phyloP scores from a whole-genome alignment of 331 rosid species.

The Acacia concinna region DNA sequence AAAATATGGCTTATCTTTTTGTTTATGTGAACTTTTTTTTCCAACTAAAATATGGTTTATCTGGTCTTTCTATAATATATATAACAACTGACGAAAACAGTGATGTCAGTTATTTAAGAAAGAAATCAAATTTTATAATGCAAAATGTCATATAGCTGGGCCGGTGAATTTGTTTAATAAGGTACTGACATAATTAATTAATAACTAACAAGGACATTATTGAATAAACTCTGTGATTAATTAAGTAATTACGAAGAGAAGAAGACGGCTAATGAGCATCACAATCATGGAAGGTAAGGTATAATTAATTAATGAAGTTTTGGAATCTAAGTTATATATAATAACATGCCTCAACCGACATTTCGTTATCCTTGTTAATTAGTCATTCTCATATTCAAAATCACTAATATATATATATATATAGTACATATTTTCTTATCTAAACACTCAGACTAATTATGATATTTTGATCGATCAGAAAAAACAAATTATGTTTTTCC shows the following conservation, averaged over 20 bases:
- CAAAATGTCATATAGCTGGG: slow-evolving; percentile 13
- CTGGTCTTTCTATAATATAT: not conserved
- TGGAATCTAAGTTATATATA: slow-evolving; percentile 48
- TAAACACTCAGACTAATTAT: not conserved
- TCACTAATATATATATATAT: too few relatives aligned
- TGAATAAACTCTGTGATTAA: slow-evolving; percentile 20
- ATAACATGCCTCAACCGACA: slow-evolving; percentile 54
- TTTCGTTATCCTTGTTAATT: slow-evolving; percentile 37
- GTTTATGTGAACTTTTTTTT: too few relatives aligned
- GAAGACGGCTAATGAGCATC: slow-evolving; percentile 37
- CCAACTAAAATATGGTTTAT: not conserved
- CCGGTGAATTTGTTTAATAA: slow-evolving; percentile 43
- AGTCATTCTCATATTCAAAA: slow-evolving; percentile 18
- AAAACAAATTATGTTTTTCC: not conserved
- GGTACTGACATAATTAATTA: slow-evolving; percentile 25
- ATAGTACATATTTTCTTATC: not conserved
- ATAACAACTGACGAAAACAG: not conserved
- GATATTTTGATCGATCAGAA: not conserved
- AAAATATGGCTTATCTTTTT: not conserved
- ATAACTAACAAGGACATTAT: slow-evolving; percentile 24
- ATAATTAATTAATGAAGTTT: slow-evolving; percentile 19
- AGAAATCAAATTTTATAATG: not conserved
- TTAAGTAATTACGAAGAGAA: slow-evolving; percentile 23
- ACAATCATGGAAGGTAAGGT: slow-evolving; percentile 34
- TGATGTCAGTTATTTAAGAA: not conserved